Base-by-base conservation (phyloP, 768 basidiomycete species). In the Suillus subaureus region DNA sequence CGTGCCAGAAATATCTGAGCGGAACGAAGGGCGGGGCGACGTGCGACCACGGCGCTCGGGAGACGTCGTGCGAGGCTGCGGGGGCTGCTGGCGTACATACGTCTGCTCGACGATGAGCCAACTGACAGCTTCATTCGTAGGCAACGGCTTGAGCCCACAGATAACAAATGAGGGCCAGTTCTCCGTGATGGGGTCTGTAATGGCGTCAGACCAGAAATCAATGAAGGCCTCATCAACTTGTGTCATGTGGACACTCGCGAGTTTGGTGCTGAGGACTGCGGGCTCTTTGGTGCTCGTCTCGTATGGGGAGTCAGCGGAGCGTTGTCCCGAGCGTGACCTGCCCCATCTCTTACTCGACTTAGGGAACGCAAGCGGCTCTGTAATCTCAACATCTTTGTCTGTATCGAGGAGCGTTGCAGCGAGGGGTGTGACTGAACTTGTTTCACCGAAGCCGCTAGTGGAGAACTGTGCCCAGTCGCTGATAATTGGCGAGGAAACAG, bases 151-250 rank as follows among this genome's bases (percentile, higher is more conserved):
- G 61, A 94, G 83, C 73, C 88, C 88, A 74, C 89, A 90, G 16
- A 93, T 73, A 47, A 90, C 83, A 68, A 93, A 91, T 6, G 82
- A 77, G 15, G 91, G 91, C 91, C 89, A 92, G 51, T 78, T 75
- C 1, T 81, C 74, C 0, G 89, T 79, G 64, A 92, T 83, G 21
- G 90, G 86, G 70, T 94, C 92, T 18, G 88, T 78, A 39, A 93
- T 72, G 2, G 90, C 84, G 70, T 94, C 92, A 61, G 82, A 84
- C 91, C 91, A 93, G 72, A 92, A 92, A 74, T 94, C 92, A 62
- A 93, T 77, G 73, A 94, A 93, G 1, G 91, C 90, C 70, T 93
- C 92, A 70, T 94, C 92, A 13, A 94, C 71, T 66, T 87, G 83
- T n/a, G 88, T 77, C 42, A 85, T 68, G 11, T 70, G 70, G 9